phyloP scores from a whole-genome alignment of 305 asterid genomes.

The Solanum aculeatissimum region DNA sequence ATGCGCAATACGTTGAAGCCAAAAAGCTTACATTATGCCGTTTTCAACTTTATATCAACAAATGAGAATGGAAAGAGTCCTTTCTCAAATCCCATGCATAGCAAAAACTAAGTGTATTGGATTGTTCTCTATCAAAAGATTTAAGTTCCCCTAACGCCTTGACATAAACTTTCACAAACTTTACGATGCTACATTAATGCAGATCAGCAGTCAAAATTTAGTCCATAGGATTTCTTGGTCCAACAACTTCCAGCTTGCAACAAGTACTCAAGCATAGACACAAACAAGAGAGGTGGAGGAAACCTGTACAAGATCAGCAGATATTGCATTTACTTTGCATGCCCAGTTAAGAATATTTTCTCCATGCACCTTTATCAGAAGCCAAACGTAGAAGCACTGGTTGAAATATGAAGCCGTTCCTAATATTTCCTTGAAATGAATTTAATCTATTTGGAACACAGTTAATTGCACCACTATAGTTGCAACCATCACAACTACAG shows the following conservation, averaged over 20 bases:
- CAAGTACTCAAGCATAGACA: background rate
- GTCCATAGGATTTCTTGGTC: background rate
- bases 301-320: background rate
- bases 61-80: background rate
- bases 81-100: background rate
- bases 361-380: too few relatives aligned
- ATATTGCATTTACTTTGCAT: background rate
- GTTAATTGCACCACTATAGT: background rate
- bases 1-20: background rate
- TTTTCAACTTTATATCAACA: background rate
- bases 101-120: too few relatives aligned
- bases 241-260: background rate
- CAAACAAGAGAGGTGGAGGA: background rate
- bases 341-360: background rate
- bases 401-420: background rate
- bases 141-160: background rate
- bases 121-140: background rate
- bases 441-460: background rate
- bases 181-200: background rate
- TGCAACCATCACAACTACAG: background rate
- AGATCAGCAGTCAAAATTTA: background rate
- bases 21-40: background rate
- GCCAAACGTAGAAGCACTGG: background rate
- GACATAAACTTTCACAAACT: background rate
- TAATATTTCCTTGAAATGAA: background rate